Evolutionary conservation across 1,139 yeast genomes (phyloP).

Genomic region (Hansenula sp.): DNA sequence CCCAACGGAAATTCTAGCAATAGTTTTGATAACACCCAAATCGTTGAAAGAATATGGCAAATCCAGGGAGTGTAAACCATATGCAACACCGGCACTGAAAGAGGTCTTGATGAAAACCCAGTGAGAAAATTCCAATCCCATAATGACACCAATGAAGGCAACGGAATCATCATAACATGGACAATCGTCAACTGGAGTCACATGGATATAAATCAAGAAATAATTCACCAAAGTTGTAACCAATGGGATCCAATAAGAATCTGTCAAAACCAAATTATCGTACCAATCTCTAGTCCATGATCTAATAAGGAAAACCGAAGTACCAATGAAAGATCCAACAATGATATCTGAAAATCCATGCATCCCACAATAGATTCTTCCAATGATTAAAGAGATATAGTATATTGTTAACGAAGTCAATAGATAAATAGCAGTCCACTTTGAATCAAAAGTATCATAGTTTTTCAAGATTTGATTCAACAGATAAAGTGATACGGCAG

Average conservation of each 20-base stretch:
- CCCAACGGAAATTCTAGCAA: constrained; percentile 53
- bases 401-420: constrained; percentile 33
- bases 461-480: constrained; percentile 18
- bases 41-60: constrained; percentile 37
- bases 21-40: constrained; percentile 39
- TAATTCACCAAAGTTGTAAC: constrained; percentile 39
- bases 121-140: constrained; percentile 53
- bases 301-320: constrained; percentile 41
- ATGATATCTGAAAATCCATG: constrained; percentile 83
- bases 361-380: constrained; percentile 95
- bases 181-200: constrained; percentile 88
- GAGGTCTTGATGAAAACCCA: constrained; percentile 24
- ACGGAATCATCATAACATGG: constrained; percentile 97
- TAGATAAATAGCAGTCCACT: not conserved
- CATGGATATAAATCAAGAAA: constrained; percentile 61
- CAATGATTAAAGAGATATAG: constrained; percentile 65
- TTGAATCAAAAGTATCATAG: constrained; percentile 6
- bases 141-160: constrained; percentile 85
- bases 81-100: constrained; percentile 18
- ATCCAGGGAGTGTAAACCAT: constrained; percentile 11
- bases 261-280: constrained; percentile 22
- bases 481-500: constrained; percentile 63
- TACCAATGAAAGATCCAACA: constrained; percentile 66
- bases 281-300: constrained; percentile 28
- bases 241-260: constrained; percentile 33